Base-by-base conservation (phyloP, 305 asterid genomes). In the Fraxinus velutina region DNA sequence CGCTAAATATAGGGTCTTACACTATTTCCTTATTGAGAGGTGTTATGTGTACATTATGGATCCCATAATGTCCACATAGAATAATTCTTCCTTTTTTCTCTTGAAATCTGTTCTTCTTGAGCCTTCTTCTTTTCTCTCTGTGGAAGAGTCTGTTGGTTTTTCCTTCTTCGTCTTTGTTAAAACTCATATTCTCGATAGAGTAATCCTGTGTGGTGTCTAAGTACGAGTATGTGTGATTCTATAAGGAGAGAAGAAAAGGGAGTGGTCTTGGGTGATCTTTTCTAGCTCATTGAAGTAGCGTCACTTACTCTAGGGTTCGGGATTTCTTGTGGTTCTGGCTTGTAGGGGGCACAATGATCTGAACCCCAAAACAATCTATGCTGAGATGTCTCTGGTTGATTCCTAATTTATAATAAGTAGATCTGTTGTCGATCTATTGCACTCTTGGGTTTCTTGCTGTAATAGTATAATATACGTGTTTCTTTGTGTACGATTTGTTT, bases 101-200 rank as follows among this genome's bases (percentile, higher is more conserved):
- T 75, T 7, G 42, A 86, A 47, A 80, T 80, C n/a, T 75, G 74
- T 81, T 81, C 68, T 83, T 62, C 72, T 21, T 76, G 52, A 79
- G 72, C 66, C 71, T 44, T 75, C 84, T 55, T 64, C 52, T n/a
- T 44, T 30, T 27, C 10, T 55, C 50, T 50, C 12, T 12, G n/a
- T 42, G 52, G 52, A 2, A 42, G 52, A 2, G n/a, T 42, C 52
- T 10, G n/a, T 42, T 10, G 52, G n/a, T 42, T 42, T 42, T 42
- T 37, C 52, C 1, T 42, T 42, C 52, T 42, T 9, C 15, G 15
- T 42, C 52, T 42, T 0, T 42, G n/a, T 42, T 42, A 42, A 42
- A 42, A 10, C n/a, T 42, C 52, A 42, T 42, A n/a, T 42, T 9
- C 52, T 42, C 2, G 52, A 12, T 42, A 10, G n/a, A 42, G 52